phyloP scores from a whole-genome alignment of 2,329 filamentous ascomycete genomes.

The Ampelomyces quisqualis region DNA sequence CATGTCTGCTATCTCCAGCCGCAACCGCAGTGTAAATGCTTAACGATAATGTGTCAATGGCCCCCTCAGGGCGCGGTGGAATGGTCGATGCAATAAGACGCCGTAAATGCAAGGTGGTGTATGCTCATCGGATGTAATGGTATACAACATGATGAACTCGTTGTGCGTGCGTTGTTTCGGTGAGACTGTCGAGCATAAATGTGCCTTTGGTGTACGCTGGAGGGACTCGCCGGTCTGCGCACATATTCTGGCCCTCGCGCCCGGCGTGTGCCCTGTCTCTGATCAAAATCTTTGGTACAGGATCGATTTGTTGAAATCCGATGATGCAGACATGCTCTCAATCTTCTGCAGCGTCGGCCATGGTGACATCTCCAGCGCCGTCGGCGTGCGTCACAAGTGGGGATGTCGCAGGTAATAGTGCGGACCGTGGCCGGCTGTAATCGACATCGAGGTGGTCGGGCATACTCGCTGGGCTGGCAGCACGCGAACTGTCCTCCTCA shows the following conservation, averaged over 20 bases:
- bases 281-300: background rate
- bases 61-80: too few species aligned
- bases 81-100: slow-evolving; percentile 2
- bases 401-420: slow-evolving; percentile 28
- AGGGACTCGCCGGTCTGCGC: too few species aligned
- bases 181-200: too few species aligned
- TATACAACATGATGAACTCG: too few species aligned
- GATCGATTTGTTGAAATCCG: slow-evolving; percentile 5
- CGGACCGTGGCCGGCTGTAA: slow-evolving; percentile 36
- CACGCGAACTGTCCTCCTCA: slow-evolving; percentile 50
- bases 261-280: background rate
- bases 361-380: slow-evolving; percentile 31
- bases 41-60: background rate
- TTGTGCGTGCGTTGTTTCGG: too few species aligned
- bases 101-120: slow-evolving; percentile 1
- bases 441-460: slow-evolving; percentile 42
- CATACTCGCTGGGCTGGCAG: slow-evolving; percentile 47
- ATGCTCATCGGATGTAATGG: background rate
- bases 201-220: too few species aligned
- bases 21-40: background rate
- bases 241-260: too few species aligned
- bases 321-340: slow-evolving; percentile 3
- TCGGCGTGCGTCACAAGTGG: slow-evolving; percentile 23
- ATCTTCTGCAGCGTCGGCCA: slow-evolving; percentile 32
- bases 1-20: background rate